Conservation (phyloP, 169 alveolate genomes). For the Theileria sp. region DNA sequence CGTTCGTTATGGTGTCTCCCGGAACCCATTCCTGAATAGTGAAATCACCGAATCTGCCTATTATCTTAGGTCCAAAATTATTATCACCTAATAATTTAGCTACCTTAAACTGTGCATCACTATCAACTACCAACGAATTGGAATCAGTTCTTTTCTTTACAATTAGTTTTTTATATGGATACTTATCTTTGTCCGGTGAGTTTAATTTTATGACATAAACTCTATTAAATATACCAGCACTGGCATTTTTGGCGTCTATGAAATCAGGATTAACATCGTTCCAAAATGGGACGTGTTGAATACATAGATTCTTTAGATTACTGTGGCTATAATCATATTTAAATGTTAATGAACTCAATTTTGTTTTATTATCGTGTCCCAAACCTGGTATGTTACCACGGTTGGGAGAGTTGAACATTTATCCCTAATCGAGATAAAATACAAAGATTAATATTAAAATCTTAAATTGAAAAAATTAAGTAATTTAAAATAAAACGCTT, state of each 20-base stretch:
- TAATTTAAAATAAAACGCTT: not conserved
- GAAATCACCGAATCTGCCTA: constrained; percentile 70
- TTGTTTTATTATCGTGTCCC: not conserved
- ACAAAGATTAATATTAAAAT: not conserved
- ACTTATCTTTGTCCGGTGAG: not conserved
- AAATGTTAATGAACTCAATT: not conserved
- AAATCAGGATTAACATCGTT: not conserved
- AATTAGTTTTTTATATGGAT: constrained; percentile 26
- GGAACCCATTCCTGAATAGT: constrained; percentile 78
- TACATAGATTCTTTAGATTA: constrained; percentile 19
- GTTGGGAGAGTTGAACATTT: not conserved
- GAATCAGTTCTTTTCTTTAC: constrained; percentile 67
- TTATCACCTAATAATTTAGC: constrained; percentile 69
- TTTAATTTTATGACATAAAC: constrained; percentile 12
- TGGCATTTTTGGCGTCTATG: not conserved
- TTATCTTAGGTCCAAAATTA: constrained; percentile 71
- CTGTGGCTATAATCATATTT: not conserved
- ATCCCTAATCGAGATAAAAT: not conserved
- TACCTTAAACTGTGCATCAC: constrained; percentile 67
- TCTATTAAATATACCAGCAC: constrained; percentile 7
- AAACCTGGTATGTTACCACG: not conserved
- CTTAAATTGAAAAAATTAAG: no score
- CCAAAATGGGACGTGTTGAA: constrained; percentile 37
- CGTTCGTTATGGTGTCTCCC: constrained; percentile 65
- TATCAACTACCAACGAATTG: constrained; percentile 66